Conservation (phyloP, 257 asterid species). For the Jacaranda copaia region DNA sequence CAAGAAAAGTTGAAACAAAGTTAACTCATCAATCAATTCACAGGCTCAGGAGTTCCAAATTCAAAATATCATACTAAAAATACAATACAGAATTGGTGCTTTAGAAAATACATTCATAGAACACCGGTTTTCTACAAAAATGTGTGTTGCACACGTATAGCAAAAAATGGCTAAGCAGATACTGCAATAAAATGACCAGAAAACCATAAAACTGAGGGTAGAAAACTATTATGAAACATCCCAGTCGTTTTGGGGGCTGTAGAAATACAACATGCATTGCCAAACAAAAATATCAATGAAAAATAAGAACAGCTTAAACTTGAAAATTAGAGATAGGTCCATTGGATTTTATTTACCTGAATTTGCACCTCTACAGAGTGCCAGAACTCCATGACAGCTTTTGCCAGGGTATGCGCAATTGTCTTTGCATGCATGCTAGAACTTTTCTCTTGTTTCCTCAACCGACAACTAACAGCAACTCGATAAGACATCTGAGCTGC, state of each 20-base stretch:
- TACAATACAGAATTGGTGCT: background rate
- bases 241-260: constrained; percentile 24
- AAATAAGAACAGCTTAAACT: background rate
- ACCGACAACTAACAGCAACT: constrained; percentile 61
- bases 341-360: background rate
- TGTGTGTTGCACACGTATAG: background rate
- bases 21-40: constrained; percentile 3
- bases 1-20: constrained; percentile 1
- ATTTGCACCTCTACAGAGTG: constrained; percentile 64
- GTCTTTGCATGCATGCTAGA: constrained; percentile 59
- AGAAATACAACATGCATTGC: constrained; percentile 22
- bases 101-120: background rate
- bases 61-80: constrained; percentile 8
- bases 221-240: background rate
- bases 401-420: constrained; percentile 71
- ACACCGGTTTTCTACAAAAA: background rate
- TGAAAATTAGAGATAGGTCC: constrained; percentile 12
- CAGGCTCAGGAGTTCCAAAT: constrained; percentile 8
- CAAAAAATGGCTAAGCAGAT: background rate
- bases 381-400: constrained; percentile 89
- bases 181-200: too few species aligned
- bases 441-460: constrained; percentile 54
- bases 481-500: constrained; percentile 66
- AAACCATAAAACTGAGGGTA: too few species aligned
- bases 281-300: constrained; percentile 6